Evolutionary conservation across 2,329 filamentous ascomycete species (phyloP).

Genomic region (Trichoderma sp.): DNA sequence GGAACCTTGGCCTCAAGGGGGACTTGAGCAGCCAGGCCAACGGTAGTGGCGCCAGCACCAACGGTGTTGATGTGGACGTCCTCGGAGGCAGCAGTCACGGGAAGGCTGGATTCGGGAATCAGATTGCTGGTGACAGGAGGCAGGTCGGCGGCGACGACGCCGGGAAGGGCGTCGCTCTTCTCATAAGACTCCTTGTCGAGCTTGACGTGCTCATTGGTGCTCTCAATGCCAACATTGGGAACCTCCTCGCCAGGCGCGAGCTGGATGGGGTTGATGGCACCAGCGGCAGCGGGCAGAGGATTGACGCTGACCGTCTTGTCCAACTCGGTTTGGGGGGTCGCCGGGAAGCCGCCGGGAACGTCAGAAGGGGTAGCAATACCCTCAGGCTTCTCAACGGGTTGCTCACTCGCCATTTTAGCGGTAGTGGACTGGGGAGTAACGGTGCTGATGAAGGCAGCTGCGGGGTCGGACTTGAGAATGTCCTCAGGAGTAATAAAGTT

Average conservation of each 20-base stretch:
- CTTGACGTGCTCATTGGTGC: slow-evolving; percentile 68
- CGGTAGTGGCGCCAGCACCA: slow-evolving; percentile 61
- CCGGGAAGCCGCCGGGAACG: slow-evolving; percentile 54
- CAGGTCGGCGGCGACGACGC: slow-evolving; percentile 40
- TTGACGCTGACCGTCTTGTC: slow-evolving; percentile 57
- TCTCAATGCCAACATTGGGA: slow-evolving; percentile 69
- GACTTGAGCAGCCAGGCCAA: slow-evolving; percentile 64
- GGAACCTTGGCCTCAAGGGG: slow-evolving; percentile 56
- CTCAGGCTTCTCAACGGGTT: slow-evolving; percentile 31
- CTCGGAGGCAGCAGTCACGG: slow-evolving; percentile 48
- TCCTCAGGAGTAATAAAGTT: slow-evolving; percentile 81
- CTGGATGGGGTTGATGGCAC: slow-evolving; percentile 74
- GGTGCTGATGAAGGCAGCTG: slow-evolving; percentile 60
- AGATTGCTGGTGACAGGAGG: slow-evolving; percentile 60
- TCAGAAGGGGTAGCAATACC: slow-evolving; percentile 34
- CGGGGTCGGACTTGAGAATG: slow-evolving; percentile 51
- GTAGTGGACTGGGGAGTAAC: slow-evolving; percentile 71
- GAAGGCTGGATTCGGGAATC: slow-evolving; percentile 81
- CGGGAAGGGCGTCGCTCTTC: slow-evolving; percentile 65
- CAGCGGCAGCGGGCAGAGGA: slow-evolving; percentile 61
- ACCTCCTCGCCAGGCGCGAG: slow-evolving; percentile 79
- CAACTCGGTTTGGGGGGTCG: slow-evolving; percentile 60
- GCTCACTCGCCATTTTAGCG: slow-evolving; percentile 58
- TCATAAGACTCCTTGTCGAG: slow-evolving; percentile 86
- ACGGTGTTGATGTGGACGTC: slow-evolving; percentile 53